A percentile compares a stretch with the other conserved stretches of the same genome.
These are phyloP conservation scores for Cryptococcus sp. DNA, from an alignment of 1,284 basidiomycete species.

Conservation along the genomic window DNA sequence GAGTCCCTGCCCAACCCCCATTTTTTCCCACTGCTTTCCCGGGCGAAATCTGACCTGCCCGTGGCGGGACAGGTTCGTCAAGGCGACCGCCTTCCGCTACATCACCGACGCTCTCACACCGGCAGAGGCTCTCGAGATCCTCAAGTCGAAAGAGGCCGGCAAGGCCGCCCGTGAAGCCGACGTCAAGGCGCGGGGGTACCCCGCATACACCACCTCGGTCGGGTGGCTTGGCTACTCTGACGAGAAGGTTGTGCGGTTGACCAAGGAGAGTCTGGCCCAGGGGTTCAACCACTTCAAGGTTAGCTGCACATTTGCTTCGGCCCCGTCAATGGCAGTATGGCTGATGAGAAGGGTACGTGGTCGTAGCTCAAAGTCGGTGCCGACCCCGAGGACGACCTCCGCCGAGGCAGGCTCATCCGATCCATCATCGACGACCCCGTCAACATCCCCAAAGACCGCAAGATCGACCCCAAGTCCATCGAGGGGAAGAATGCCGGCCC, in stretches of 20 bases:
- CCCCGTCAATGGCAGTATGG: no score
- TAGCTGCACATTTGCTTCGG: constrained; percentile 7
- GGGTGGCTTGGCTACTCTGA: constrained; percentile 91
- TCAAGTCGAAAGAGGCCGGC: constrained; percentile 69
- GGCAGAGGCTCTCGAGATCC: constrained; percentile 79
- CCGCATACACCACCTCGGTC: constrained; percentile 90
- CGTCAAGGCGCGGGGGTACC: constrained; percentile 69
- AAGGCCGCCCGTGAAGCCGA: constrained; percentile 74
- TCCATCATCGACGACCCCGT: constrained; percentile 87
- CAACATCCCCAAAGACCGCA: constrained; percentile 49
- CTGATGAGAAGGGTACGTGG: no score
- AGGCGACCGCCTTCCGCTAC: constrained; percentile 80
- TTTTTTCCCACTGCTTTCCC: not conserved
- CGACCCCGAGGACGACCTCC: constrained; percentile 73
- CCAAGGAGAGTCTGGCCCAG: constrained; percentile 73
- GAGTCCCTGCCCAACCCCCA: no score
- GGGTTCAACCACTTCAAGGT: constrained; percentile 93
- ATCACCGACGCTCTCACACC: constrained; percentile 89
- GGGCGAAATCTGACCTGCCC: not conserved
- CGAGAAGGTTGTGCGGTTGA: constrained; percentile 83
- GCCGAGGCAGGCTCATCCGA: constrained; percentile 80
- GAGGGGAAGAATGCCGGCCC: constrained; percentile 90
- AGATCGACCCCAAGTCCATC: constrained; percentile 63
- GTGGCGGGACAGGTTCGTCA: constrained; percentile 57
- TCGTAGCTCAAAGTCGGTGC: constrained; percentile 84